These are phyloP conservation scores for Colletotrichum sp. DNA, from an alignment of 2,329 filamentous ascomycete genomes.

Conservation along the genomic window DNA sequence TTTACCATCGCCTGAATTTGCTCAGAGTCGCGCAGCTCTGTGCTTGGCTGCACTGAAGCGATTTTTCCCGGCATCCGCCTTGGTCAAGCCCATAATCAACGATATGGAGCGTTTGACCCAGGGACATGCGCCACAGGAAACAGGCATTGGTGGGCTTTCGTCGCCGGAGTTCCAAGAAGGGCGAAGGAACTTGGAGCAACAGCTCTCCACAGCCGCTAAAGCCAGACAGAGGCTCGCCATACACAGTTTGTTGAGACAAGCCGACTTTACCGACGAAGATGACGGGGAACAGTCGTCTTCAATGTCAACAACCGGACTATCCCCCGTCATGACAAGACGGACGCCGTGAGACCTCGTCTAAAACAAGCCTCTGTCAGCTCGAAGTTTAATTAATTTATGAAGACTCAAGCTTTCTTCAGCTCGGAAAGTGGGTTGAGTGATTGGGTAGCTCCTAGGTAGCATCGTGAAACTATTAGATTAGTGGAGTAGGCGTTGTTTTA, in stretches of 20 bases:
- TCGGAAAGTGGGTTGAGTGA: neutral
- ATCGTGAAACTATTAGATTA: neutral
- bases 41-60: constrained; percentile 28
- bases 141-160: constrained; percentile 22
- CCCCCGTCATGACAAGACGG: neutral
- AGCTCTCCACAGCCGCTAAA: constrained; percentile 25
- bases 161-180: constrained; percentile 3
- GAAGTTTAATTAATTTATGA: neutral
- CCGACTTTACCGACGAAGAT: constrained; percentile 29
- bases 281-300: constrained; percentile 18
- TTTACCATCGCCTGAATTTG: constrained; percentile 26
- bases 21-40: constrained; percentile 28
- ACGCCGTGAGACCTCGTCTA: neutral
- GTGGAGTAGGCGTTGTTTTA: neutral
- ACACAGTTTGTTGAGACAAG: constrained; percentile 31
- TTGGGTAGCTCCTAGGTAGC: neutral
- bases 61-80: constrained; percentile 28
- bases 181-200: neutral
- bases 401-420: neutral
- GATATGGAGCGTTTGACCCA: constrained; percentile 23
- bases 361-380: neutral
- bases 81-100: constrained; percentile 30
- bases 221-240: constrained; percentile 28
- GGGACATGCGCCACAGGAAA: neutral
- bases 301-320: neutral